A percentile compares a stretch with the other conserved stretches of the same genome.
phyloP scores from a whole-genome alignment of 768 basidiomycete species.

The Termitomyces sp. region DNA sequence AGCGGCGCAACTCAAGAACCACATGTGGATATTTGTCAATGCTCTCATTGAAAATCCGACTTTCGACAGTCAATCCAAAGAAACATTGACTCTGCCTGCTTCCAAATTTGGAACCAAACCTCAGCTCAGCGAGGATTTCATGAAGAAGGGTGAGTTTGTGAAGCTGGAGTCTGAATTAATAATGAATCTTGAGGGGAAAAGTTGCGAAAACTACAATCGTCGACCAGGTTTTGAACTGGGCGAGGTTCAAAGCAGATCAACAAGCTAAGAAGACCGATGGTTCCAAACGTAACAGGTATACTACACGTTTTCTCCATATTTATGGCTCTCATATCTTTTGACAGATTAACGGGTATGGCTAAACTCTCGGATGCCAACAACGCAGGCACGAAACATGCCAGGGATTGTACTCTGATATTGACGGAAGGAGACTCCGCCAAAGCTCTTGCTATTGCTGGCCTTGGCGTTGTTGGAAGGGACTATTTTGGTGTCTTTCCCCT shows the following conservation, averaged over 20 bases:
- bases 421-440: slow-evolving; percentile 99
- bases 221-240: slow-evolving; percentile 92
- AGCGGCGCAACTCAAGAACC: slow-evolving; percentile 89
- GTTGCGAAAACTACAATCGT: slow-evolving; percentile 88
- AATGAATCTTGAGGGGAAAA: slow-evolving; percentile 21
- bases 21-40: slow-evolving; percentile 98
- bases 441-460: slow-evolving; percentile 89
- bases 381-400: slow-evolving; percentile 79
- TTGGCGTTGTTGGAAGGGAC: slow-evolving; percentile 93
- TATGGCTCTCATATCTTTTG: neutral
- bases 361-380: slow-evolving; percentile 98
- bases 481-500: slow-evolving; percentile 97
- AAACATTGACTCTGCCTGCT: slow-evolving; percentile 80
- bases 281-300: slow-evolving; percentile 77
- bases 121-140: slow-evolving; percentile 80
- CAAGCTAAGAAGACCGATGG: slow-evolving; percentile 96
- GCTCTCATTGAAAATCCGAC: slow-evolving; percentile 95
- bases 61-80: slow-evolving; percentile 99
- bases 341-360: slow-evolving; percentile 84
- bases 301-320: neutral
- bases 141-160: slow-evolving; percentile 80
- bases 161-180: neutral
- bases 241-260: slow-evolving; percentile 95
- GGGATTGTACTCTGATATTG: slow-evolving; percentile 88
- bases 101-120: slow-evolving; percentile 92